These are phyloP conservation scores for Capronia americana DNA, from an alignment of 2,329 filamentous ascomycete genomes.

Conservation along the genomic window DNA sequence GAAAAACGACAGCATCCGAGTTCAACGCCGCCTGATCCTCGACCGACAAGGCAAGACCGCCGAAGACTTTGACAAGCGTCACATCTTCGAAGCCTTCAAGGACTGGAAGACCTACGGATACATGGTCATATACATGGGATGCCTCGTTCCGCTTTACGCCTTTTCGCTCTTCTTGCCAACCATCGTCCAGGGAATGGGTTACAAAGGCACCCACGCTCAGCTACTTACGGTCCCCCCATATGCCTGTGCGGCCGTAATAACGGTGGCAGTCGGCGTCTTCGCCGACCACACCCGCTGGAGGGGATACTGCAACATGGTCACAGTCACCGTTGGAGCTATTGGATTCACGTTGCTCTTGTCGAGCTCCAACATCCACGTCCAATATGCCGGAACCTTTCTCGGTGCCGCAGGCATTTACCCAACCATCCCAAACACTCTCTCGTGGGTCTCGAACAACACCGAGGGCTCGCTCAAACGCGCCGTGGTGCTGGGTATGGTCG, in stretches of 20 bases:
- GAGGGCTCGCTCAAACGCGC: conserved; percentile 90
- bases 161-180: conserved; percentile 66
- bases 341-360: conserved; percentile 81
- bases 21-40: conserved; percentile 49
- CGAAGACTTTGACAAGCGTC: conserved; percentile 51
- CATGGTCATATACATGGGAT: conserved; percentile 57
- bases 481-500: conserved; percentile 82
- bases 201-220: conserved; percentile 65
- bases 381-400: conserved; percentile 74
- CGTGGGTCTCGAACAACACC: conserved; percentile 87
- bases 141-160: conserved; percentile 63
- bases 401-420: conserved; percentile 89
- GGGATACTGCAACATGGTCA: conserved; percentile 73
- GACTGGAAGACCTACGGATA: conserved; percentile 58
- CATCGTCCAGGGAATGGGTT: conserved; percentile 63
- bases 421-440: conserved; percentile 82
- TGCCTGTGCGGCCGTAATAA: conserved; percentile 63
- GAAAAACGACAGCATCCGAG: conserved; percentile 48
- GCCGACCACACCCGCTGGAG: conserved; percentile 65
- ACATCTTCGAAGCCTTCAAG: conserved; percentile 56
- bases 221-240: conserved; percentile 72
- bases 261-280: conserved; percentile 61
- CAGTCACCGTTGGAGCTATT: conserved; percentile 71
- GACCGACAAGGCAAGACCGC: conserved; percentile 52
- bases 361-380: conserved; percentile 2